Percentiles rank a stretch among this genome's conserved stretches.
phyloP scores from a whole-genome alignment of 2,329 filamentous ascomycete species.

The Ophiobolus disseminans region DNA sequence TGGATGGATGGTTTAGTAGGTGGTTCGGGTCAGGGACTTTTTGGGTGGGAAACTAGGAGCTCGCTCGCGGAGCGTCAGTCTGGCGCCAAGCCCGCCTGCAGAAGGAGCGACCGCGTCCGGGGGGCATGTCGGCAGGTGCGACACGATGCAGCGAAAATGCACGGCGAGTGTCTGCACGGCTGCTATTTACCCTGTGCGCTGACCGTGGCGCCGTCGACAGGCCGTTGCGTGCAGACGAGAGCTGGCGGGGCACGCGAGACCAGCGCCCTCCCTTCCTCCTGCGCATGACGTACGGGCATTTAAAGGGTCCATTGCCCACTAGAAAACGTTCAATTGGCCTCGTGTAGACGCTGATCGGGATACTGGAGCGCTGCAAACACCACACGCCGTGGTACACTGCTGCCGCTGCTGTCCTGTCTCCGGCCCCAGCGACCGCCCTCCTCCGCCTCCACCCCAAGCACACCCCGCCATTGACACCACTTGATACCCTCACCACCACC shows the following conservation, averaged over 20 bases:
- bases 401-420: constrained; percentile 3
- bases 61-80: constrained; percentile 26
- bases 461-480: background rate
- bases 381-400: constrained; percentile 19
- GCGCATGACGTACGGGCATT: constrained; percentile 24
- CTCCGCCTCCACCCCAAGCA: constrained; percentile 16
- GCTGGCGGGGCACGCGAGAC: constrained; percentile 27
- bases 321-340: constrained; percentile 33
- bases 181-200: background rate
- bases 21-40: constrained; percentile 40
- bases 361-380: constrained; percentile 21
- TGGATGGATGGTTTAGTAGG: constrained; percentile 48
- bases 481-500: constrained; percentile 2
- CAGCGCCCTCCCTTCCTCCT: constrained; percentile 13
- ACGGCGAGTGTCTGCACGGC: constrained; percentile 4
- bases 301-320: constrained; percentile 32
- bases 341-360: constrained; percentile 34
- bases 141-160: constrained; percentile 8
- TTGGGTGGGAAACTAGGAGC: constrained; percentile 33
- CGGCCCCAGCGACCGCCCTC: constrained; percentile 20
- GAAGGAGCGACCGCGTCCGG: constrained; percentile 19
- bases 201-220: too few relatives aligned
- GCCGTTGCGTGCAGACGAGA: constrained; percentile 5
- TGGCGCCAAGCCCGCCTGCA: constrained; percentile 26
- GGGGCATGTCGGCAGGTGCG: constrained; percentile 10